These are phyloP conservation scores for Penicillium decumbens DNA, from an alignment of 2,329 filamentous ascomycete species.

Conservation along the genomic window DNA sequence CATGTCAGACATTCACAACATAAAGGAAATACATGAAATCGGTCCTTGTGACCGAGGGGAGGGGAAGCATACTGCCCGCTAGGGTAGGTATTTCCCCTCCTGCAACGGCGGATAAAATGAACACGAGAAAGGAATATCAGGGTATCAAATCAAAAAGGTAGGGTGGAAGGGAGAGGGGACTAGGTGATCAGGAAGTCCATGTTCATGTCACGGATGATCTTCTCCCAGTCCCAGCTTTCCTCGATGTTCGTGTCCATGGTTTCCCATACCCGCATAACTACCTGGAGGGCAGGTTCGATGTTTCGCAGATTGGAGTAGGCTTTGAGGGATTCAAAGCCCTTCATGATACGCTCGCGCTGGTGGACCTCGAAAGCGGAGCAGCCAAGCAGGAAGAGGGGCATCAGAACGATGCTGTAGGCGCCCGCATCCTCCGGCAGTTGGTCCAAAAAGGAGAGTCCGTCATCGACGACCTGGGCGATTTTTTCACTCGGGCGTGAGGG, in stretches of 20 bases:
- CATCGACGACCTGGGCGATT: constrained; percentile 55
- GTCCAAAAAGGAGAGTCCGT: constrained; percentile 54
- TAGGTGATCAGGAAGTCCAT: constrained; percentile 60
- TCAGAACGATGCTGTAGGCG: constrained; percentile 56
- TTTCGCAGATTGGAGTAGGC: constrained; percentile 56
- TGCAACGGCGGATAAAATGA: not conserved
- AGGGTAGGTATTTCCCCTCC: not conserved
- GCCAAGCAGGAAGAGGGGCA: constrained; percentile 59
- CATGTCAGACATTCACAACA: constrained; percentile 1
- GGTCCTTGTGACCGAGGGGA: too few relatives aligned
- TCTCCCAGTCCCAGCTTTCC: constrained; percentile 62
- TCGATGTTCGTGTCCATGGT: constrained; percentile 55
- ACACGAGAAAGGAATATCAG: constrained; percentile 2
- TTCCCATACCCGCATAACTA: constrained; percentile 56
- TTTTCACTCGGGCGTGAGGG: constrained; percentile 53
- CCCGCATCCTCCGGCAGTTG: constrained; percentile 52
- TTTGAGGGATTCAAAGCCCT: constrained; percentile 52
- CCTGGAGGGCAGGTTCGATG: constrained; percentile 52
- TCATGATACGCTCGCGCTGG: constrained; percentile 53
- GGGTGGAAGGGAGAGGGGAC: constrained; percentile 7
- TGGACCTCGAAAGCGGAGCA: constrained; percentile 55
- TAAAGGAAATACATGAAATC: not conserved
- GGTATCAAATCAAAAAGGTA: constrained; percentile 19
- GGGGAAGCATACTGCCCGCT: not conserved
- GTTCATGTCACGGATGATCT: constrained; percentile 53